Base-by-base conservation (phyloP, 108 stramenopile genomes). In the Stephanodiscus minutulus region DNA sequence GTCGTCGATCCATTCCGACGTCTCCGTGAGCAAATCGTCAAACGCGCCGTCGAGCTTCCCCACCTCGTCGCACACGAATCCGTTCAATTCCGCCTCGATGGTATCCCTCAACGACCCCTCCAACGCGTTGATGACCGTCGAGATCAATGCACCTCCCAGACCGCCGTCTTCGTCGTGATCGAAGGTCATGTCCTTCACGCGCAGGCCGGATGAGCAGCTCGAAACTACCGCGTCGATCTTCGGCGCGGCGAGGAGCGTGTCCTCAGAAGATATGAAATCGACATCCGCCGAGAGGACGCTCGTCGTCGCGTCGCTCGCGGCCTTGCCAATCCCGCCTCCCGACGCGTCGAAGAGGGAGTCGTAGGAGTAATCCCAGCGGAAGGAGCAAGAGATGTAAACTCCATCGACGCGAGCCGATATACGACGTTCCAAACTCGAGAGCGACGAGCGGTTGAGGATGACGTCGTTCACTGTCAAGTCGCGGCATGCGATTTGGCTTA, bases 61-160 rank as follows among this genome's bases (percentile, higher is more conserved):
- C 39, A 88, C 48, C 53, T 86, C 88, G 8, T 68, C 39, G 56
- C 88, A 89, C 0, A 77, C 81, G 7, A 77, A 70, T 0, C 61
- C 69, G 9, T 75, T 80, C 43, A 89, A 62, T 28, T 74, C 80
- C 8, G 47, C 47, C 36, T 81, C 76, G 3, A 87, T 69, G 17
- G 56, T 31, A 48, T 64, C 79, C 17, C 73, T 39, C 44, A 89
- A 44, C 43, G 74, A 56, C 7, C 56, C 20, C 74, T 86, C 82
- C 20, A 89, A 82, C 22, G 56, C 53, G 22, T 85, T 64, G 22
- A 64, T 63, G n/a, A 79, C 70, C 1, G 72, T 49, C 43, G 11
- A 11, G 43, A 44, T 15, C 0, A 44, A 15, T 12, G 31, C 2
- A n/a, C 85, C 37, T 33, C 77, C 82, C 17, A 64, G 11, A 3